Base-by-base conservation (phyloP, 352 stramenopile genomes). In the Phytophthora vignae region DNA sequence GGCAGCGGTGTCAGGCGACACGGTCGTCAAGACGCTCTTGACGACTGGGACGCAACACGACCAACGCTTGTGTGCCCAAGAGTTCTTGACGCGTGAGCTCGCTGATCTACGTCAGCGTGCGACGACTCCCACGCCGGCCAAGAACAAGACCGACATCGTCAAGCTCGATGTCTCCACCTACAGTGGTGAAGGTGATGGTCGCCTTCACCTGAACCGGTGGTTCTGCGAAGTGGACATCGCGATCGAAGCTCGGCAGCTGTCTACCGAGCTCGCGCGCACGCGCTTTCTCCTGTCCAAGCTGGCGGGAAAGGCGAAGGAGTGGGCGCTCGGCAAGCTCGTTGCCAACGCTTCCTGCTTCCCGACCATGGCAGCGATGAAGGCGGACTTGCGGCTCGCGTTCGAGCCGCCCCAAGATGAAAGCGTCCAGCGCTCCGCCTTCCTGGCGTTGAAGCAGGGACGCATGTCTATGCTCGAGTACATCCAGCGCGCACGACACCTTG, bases 81-180 rank as follows among this genome's bases (percentile, higher is more conserved):
- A 60, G 25, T 50, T 71, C 55, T 55, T 71, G 64, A 17, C 10
- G 15, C 64, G 64, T 64, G 64, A 71, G 21, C 55, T 71, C 46
- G 46, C 55, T 15, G 31, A 66, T 29, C 48, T 66, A 1, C 64
- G 64, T 72, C 56, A 17, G 50, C 40, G 56, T 11, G 57, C 4
- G 44, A n/a, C 55, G 63, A 64, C 52, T 70, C 65, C 56, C 36
- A 60, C 65, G 49, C 56, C 0, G 1, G 17, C 22, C 31, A 66
- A 54, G 54, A 62, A 65, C 60, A 67, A 69, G 55, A 70, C 33
- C 22, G 42, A 73, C 63, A 63, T 71, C 36, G 57, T 71, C 1
- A 76, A 77, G 27, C 58, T 79, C 63, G 63, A 77, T 55, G 62
- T 79, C 27, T 74, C 68, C 15, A 62, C n/a, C 14, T 79, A 79